Conservation (phyloP, 768 basidiomycete species). For the Mycena vulgaris region DNA sequence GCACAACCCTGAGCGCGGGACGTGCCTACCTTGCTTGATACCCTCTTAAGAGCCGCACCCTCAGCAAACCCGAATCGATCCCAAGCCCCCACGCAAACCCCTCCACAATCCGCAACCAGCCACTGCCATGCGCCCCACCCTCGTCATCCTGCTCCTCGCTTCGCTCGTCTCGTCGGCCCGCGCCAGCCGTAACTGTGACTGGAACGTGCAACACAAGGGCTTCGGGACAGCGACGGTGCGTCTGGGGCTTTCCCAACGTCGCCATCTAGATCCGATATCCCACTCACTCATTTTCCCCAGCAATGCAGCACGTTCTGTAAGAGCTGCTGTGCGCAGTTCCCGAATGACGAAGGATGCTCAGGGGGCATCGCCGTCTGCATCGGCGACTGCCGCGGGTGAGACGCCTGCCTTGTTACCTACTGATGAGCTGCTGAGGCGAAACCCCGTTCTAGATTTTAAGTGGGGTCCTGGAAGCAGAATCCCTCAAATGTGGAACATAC, state of each 20-base stretch:
- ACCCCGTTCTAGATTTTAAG: not conserved
- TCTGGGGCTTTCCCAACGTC: constrained; percentile 1
- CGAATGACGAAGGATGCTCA: constrained; percentile 5
- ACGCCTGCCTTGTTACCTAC: not conserved
- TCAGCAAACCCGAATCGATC: constrained; percentile 5
- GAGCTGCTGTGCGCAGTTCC: constrained; percentile 15
- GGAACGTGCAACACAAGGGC: too few species aligned
- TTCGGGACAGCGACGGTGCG: constrained; percentile 7
- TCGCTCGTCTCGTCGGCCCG: constrained; percentile 3
- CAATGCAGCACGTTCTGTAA: constrained; percentile 10
- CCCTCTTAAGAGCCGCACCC: constrained; percentile 5
- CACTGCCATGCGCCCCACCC: constrained; percentile 12
- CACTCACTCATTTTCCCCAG: constrained; percentile 13
- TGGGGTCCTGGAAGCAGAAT: not conserved
- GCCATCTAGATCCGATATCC: not conserved
- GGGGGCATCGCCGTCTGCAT: not conserved
- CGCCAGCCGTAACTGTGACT: not conserved
- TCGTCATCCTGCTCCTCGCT: constrained; percentile 8
- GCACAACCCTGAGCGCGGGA: not conserved
- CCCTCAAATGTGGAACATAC: not conserved
- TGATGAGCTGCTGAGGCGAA: constrained; percentile 1
- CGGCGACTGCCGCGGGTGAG: constrained; percentile 15
- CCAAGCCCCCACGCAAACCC: not conserved
- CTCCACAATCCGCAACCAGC: not conserved
- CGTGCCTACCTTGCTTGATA: not conserved